Conservation (phyloP, 139 green algal genomes). For the Eudorina sp. region DNA sequence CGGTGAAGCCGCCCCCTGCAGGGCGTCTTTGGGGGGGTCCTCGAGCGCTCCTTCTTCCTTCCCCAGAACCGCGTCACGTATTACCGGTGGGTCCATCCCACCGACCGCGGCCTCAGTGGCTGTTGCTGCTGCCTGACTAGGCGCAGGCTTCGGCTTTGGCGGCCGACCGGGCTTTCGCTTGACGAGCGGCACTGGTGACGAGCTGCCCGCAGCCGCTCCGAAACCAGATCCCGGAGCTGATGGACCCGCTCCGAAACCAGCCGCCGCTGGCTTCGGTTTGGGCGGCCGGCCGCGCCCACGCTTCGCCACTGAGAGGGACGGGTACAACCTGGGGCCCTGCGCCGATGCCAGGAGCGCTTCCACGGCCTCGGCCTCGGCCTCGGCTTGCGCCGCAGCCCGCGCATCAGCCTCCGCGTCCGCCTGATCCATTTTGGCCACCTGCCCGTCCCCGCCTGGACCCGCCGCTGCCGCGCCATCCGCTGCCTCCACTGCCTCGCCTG, state of each 20-base stretch:
- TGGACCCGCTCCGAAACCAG: too few species aligned
- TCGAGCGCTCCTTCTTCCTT: too few species aligned
- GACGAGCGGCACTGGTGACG: neutral
- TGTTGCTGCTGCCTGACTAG: neutral
- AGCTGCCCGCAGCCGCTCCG: too few species aligned
- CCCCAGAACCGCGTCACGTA: too few species aligned
- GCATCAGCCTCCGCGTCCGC: neutral
- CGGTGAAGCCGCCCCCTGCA: too few species aligned
- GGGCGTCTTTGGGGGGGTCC: too few species aligned
- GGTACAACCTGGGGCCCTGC: neutral
- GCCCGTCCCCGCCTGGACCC: neutral
- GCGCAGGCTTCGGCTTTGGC: slow-evolving; percentile 2
- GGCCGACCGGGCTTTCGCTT: neutral
- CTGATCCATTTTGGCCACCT: too few species aligned
- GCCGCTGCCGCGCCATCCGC: neutral
- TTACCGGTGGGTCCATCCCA: too few species aligned
- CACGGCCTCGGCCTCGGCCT: neutral
- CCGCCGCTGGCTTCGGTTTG: too few species aligned
- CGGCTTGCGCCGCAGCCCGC: neutral
- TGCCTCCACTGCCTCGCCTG: neutral
- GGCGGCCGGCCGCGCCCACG: too few species aligned
- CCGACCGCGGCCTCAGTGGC: neutral
- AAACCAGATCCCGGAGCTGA: too few species aligned
- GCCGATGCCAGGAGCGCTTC: neutral
- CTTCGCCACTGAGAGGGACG: too few species aligned